phyloP scores from a whole-genome alignment of 176 grass and related monocot genomes.

The Phyllostachys edulis region DNA sequence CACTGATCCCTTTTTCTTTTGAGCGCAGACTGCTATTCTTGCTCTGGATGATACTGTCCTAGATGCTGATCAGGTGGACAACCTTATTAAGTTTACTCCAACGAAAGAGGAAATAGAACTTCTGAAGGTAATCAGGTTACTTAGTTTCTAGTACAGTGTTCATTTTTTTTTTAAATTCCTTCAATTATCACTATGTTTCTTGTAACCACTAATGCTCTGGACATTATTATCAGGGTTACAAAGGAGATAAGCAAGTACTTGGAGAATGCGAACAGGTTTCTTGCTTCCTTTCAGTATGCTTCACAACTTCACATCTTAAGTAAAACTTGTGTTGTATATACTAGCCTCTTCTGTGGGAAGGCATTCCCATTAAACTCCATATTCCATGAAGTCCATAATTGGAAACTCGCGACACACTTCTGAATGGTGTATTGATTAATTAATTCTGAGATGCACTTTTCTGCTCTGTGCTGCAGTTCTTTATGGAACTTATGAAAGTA shows the following conservation, averaged over 20 bases:
- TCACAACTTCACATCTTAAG: conserved; percentile 13
- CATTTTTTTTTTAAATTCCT: conserved; percentile 15
- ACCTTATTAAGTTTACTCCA: conserved; percentile 98
- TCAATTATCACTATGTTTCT: conserved; percentile 6
- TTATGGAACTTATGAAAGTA: conserved; percentile 96
- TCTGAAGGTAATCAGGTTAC: conserved; percentile 65
- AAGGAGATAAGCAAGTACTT: conserved; percentile 87
- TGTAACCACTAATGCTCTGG: conserved; percentile 20
- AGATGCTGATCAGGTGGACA: conserved; percentile 94
- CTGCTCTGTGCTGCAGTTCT: conserved; percentile 56
- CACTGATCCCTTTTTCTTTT: conserved; percentile 7
- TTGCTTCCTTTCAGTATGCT: conserved; percentile 25
- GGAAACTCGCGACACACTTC: background rate
- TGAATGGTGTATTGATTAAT: background rate
- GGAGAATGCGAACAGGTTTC: conserved; percentile 89
- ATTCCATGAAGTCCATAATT: conserved; percentile 10
- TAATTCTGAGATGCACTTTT: background rate
- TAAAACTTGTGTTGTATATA: background rate
- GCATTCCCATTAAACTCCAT: background rate
- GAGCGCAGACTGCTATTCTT: conserved; percentile 73
- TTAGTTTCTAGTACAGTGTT: conserved; percentile 2
- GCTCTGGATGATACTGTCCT: conserved; percentile 83
- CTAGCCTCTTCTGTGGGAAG: background rate
- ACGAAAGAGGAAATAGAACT: conserved; percentile 99
- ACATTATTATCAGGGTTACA: conserved; percentile 74